These are phyloP conservation scores for Chenopodium formosanum DNA, from an alignment of 148 eudicot species.

Conservation along the genomic window DNA sequence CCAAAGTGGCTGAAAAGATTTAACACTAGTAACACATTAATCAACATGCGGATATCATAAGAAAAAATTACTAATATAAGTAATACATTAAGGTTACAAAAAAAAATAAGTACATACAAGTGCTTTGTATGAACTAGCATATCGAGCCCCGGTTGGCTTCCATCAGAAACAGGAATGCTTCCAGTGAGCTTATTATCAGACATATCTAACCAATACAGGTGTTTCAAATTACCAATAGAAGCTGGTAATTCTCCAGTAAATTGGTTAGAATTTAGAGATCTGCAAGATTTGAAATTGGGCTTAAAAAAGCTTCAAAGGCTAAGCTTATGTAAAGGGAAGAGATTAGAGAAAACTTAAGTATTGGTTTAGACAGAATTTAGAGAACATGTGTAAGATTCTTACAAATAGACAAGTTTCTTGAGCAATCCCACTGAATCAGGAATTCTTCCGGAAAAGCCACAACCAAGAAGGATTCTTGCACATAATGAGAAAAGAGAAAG, in stretches of 20 bases:
- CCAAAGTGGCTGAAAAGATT: slow-evolving; percentile 68
- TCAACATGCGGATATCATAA: neutral
- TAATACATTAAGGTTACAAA: slow-evolving; percentile 8
- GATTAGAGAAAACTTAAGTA: neutral
- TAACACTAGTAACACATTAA: slow-evolving; percentile 3
- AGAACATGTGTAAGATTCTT: slow-evolving; percentile 29
- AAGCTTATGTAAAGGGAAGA: neutral
- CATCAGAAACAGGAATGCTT: slow-evolving; percentile 67
- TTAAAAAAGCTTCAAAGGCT: neutral
- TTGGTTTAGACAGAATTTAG: neutral
- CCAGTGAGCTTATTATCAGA: slow-evolving; percentile 70
- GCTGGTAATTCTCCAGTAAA: slow-evolving; percentile 71
- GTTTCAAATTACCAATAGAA: slow-evolving; percentile 60
- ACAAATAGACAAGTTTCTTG: slow-evolving; percentile 57
- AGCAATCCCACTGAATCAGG: slow-evolving; percentile 80
- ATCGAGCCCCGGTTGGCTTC: slow-evolving; percentile 61
- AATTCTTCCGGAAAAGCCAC: slow-evolving; percentile 70
- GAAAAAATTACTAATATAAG: neutral
- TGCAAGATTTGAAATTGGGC: slow-evolving; percentile 24
- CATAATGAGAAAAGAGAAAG: neutral
- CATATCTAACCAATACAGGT: slow-evolving; percentile 73
- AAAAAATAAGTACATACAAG: slow-evolving; percentile 54
- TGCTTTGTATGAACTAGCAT: slow-evolving; percentile 53
- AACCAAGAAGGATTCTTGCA: slow-evolving; percentile 55
- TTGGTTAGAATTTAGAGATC: slow-evolving; percentile 66